Evolutionary conservation across 805 yeast genomes (phyloP).

Genomic region (Candida tibetensis): DNA sequence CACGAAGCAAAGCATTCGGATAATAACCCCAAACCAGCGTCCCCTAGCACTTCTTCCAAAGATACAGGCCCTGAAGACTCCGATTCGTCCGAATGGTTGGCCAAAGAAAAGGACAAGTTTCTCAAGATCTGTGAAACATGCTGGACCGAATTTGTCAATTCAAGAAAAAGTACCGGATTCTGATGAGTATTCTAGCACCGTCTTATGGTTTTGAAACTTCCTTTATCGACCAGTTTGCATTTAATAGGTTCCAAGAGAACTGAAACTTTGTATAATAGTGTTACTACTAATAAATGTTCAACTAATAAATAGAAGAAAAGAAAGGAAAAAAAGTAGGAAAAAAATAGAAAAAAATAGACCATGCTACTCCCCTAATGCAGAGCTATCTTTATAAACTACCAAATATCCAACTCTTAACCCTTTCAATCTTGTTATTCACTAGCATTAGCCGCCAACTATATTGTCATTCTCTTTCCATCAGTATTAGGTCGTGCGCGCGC

Average conservation of each 20-base stretch:
- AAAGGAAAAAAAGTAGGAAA: no score
- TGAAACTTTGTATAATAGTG: not conserved
- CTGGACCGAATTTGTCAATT: constrained; percentile 38
- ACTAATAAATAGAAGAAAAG: no score
- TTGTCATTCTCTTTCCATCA: no score
- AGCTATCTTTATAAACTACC: no score
- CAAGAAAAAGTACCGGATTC: constrained; percentile 2
- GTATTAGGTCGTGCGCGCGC: not conserved
- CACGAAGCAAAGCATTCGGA: not conserved
- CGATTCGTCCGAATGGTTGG: constrained; percentile 11
- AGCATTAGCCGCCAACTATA: no score
- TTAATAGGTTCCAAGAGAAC: not conserved
- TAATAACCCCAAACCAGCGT: not conserved
- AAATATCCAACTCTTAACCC: no score
- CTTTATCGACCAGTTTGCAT: not conserved
- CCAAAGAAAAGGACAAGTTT: constrained; percentile 36
- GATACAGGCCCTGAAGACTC: not conserved
- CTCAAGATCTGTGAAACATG: constrained; percentile 42
- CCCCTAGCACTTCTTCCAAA: not conserved
- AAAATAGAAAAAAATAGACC: no score
- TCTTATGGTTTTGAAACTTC: not conserved
- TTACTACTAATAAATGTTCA: not conserved
- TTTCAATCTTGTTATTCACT: no score
- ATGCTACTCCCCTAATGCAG: no score
- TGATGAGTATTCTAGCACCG: not conserved